A percentile compares a stretch with the other conserved stretches of the same genome.
These are phyloP conservation scores for Saturnispora ahearnii DNA, from an alignment of 805 yeast genomes.

Conservation along the genomic window DNA sequence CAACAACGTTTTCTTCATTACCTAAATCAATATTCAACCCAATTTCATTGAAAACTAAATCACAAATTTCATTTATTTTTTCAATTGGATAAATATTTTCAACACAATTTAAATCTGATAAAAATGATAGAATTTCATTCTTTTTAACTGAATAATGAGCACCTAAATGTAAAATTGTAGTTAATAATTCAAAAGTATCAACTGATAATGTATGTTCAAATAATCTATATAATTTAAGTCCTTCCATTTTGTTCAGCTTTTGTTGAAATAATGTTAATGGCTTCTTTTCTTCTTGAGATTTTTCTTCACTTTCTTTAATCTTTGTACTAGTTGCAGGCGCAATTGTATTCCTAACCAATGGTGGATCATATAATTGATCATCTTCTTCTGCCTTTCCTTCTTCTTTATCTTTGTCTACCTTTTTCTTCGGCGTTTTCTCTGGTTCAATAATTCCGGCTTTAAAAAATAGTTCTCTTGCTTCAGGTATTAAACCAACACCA, in stretches of 20 bases:
- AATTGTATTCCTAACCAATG: not conserved
- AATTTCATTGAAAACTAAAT: constrained; percentile 15
- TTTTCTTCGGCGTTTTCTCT: not conserved
- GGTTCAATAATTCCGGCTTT: constrained; percentile 6
- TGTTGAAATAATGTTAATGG: not conserved
- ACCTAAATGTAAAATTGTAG: constrained; percentile 17
- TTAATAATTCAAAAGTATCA: constrained; percentile 12
- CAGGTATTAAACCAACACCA: constrained; percentile 42
- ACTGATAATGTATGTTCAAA: constrained; percentile 6
- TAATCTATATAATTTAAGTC: constrained; percentile 3
- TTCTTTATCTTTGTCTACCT: not conserved
- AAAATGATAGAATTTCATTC: constrained; percentile 16
- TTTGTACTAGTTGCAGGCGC: not conserved
- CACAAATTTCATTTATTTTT: constrained; percentile 13
- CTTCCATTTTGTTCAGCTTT: constrained; percentile 2
- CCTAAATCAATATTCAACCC: constrained; percentile 7
- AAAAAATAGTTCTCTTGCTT: constrained; percentile 48
- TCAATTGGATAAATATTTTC: constrained; percentile 12
- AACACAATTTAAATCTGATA: constrained; percentile 19
- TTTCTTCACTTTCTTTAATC: not conserved
- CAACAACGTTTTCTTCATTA: constrained; percentile 9
- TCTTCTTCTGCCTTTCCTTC: not conserved
- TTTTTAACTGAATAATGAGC: constrained; percentile 14
- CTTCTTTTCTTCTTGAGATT: not conserved
- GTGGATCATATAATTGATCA: not conserved